Base-by-base conservation (phyloP, 768 basidiomycete species). In the Calocybe indica region DNA sequence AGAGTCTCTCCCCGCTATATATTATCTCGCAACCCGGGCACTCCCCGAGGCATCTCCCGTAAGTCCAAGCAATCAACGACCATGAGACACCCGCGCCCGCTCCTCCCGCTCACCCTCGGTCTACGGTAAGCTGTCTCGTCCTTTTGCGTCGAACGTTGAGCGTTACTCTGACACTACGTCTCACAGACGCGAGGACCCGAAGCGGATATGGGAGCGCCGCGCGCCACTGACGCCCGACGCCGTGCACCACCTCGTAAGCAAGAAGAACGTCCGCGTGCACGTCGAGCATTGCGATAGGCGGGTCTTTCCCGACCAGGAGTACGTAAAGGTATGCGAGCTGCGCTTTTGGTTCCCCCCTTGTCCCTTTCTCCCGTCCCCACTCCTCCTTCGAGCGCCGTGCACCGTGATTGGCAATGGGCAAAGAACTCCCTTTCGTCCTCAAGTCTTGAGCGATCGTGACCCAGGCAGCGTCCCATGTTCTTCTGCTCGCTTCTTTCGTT, bases 191-290 rank as follows among this genome's bases (percentile, higher is more conserved):
- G 93, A 96, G 62, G 87, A 94, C 59, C 83, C 87, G 0, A 54
- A 65, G 30, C 71, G 93, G 44, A 79, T 89, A 47, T 96, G 92
- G 92, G 93, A 95, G 61, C 75, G 93, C 7, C 76, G 93, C 12
- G 81, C 77, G 30, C 92, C 93, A 2, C 69, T 96, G 39, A 89
- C 88, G 0, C 93, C 93, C 0, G 76, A 78, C 4, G 82, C 78
- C 5, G 84, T 94, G 30, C 62, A 76, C 37, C 63, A 76, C 5
- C 73, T 94, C 6, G 71, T 89, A 5, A 61, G 65, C 7, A 66
- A 71, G 22, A 69, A 78, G 28, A 75, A 76, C 12, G 79, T 85
- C 5, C 62, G 75, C 4, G 88, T 96, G 12, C 72, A 88, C 38
- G 76, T 93, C 31, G 85, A 90, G 59, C 78, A 76, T 11, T 92